Evolutionary conservation across 1,284 basidiomycete species (phyloP).

Genomic region (Serendipita sp.): DNA sequence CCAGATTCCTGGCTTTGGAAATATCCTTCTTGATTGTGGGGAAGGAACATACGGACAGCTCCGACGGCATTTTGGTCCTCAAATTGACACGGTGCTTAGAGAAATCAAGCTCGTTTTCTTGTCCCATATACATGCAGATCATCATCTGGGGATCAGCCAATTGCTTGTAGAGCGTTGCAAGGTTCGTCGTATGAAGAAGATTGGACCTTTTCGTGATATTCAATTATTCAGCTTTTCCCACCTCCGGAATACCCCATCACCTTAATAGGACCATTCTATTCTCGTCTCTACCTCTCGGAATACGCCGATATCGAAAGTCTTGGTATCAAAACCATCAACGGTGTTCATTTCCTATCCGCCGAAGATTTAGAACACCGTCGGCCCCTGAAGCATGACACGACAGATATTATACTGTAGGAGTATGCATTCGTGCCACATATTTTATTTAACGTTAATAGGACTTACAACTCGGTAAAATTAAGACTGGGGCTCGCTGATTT

Average conservation of each 20-base stretch:
- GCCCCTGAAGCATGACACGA: no score
- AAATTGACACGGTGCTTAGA: constrained; percentile 49
- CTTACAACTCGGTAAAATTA: constrained; percentile 10
- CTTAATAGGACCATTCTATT: constrained; percentile 39
- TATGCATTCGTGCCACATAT: no score
- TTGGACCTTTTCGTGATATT: not conserved
- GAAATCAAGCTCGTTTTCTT: constrained; percentile 71
- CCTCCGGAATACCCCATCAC: constrained; percentile 26
- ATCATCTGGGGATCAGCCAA: constrained; percentile 73
- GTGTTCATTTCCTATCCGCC: constrained; percentile 39
- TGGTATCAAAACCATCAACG: constrained; percentile 36
- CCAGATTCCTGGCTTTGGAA: constrained; percentile 50
- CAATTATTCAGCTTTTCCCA: constrained; percentile 36
- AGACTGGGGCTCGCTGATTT: constrained; percentile 39
- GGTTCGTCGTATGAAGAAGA: constrained; percentile 29
- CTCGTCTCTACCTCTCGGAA: constrained; percentile 50
- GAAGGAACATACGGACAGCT: constrained; percentile 90
- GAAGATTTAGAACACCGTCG: constrained; percentile 39
- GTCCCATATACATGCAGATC: constrained; percentile 87
- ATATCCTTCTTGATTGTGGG: constrained; percentile 76
- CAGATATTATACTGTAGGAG: no score
- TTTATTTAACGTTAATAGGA: not conserved
- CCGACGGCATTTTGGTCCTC: constrained; percentile 59
- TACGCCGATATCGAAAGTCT: constrained; percentile 50
- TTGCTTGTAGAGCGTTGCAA: constrained; percentile 59